Base-by-base conservation (phyloP, 805 yeast genomes). In the Lipomyces lipofer region DNA sequence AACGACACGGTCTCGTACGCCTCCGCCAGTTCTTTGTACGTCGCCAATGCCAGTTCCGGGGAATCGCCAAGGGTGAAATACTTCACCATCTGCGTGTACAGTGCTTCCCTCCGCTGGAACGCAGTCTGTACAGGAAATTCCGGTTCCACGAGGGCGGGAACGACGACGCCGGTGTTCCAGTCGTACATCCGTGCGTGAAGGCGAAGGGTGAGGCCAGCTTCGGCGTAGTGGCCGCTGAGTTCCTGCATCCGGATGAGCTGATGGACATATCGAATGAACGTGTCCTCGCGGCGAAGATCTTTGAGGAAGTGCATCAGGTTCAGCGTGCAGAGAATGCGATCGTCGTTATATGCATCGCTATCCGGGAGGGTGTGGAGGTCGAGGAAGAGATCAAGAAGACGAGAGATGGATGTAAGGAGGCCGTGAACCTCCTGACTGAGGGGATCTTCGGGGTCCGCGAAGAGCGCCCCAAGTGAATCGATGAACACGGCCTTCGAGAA, bases 311-410 rank as follows among this genome's bases (percentile, higher is more conserved):
- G 84, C 58, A 87, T 80, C 64, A 88, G 83, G 64, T 84, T 85
- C 66, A 89, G 75, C 56, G 82, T 81, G 67, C 85, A 86, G 78
- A 86, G 85, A 4, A 90, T 84, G 65, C 96, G 76, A 69, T 89
- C 96, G 67, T 87, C 92, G 64, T 86, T 92, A 69, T 86, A 90
- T 65, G 88, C 95, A 39, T 83, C 83, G 17, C 90, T 90, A 44
- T 77, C 78, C 12, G 96, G 96, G 53, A 89, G 88, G 54, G 80
- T 78, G 63, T 80, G 80, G 63, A 86, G 78, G 64, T 86, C 88
- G 57, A 81, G 77, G 64, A 86, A 75, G 13, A 82, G 80, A 50
- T 77, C 81, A 54, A 88, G 70, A 69, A 87, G 86, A 22, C 81
- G 84, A 22, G 67, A 63, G 17, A 68, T 48, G 21, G 66, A 58